These are phyloP conservation scores for Lentinula lateritia DNA, from an alignment of 768 basidiomycete genomes.

Conservation along the genomic window DNA sequence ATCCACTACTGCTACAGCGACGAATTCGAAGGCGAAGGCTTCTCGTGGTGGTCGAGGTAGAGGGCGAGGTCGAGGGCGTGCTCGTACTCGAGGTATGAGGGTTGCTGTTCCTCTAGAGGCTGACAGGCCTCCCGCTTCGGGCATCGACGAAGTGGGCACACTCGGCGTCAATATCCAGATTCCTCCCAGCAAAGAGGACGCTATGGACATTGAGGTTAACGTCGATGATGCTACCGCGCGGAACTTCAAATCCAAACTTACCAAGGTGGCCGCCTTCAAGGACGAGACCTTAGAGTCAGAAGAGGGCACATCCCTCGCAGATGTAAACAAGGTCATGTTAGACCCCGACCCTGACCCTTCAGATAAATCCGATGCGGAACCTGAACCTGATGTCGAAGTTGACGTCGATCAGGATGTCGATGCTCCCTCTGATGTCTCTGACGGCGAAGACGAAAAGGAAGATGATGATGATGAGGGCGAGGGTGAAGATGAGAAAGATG, in stretches of 20 bases:
- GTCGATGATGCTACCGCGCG: background rate
- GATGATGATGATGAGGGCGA: slow-evolving; percentile 14
- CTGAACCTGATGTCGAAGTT: background rate
- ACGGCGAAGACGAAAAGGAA: slow-evolving; percentile 15
- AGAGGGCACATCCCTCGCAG: background rate
- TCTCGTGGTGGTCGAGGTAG: slow-evolving; percentile 3
- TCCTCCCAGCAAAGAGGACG: background rate
- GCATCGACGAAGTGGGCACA: background rate
- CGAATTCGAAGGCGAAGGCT: background rate
- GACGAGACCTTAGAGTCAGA: background rate
- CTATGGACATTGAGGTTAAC: background rate
- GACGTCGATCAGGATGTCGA: background rate
- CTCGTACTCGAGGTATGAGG: background rate
- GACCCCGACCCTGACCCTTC: background rate
- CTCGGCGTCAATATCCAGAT: slow-evolving; percentile 13
- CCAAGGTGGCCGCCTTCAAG: background rate
- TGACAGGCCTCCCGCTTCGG: background rate
- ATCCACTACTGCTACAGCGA: background rate
- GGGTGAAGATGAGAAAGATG: slow-evolving; percentile 10
- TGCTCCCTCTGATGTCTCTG: slow-evolving; percentile 11
- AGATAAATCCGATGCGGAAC: background rate
- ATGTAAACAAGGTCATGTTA: background rate
- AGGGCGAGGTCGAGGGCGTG: slow-evolving; percentile 1
- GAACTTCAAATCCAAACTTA: background rate
- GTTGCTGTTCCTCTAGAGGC: background rate